A percentile compares a stretch with the other conserved stretches of the same genome.
Conservation (phyloP, 495 filamentous ascomycete genomes). For the Mytilinidion resinicola region DNA sequence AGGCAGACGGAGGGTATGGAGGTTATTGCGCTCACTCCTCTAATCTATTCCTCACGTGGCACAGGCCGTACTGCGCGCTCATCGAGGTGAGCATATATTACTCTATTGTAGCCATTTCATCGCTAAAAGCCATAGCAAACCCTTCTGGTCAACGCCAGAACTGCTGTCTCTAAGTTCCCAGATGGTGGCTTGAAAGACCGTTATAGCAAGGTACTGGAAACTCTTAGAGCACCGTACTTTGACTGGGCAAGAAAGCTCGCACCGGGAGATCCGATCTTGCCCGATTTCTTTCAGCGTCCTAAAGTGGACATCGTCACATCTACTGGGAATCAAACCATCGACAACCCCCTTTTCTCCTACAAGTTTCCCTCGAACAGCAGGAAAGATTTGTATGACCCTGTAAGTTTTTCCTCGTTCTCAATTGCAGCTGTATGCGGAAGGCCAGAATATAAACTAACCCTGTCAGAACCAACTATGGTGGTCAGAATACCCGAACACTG, state of each 20-base stretch:
- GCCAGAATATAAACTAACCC: too few relatives aligned
- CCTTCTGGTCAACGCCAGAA: slow-evolving; percentile 45
- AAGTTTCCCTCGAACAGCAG: slow-evolving; percentile 49
- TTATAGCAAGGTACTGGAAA: slow-evolving; percentile 46
- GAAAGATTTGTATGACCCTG: slow-evolving; percentile 37
- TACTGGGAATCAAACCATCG: slow-evolving; percentile 46
- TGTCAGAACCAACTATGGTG: slow-evolving; percentile 32
- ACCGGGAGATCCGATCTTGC: slow-evolving; percentile 41
- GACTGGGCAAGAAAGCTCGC: slow-evolving; percentile 57
- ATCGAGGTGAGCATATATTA: slow-evolving; percentile 48
- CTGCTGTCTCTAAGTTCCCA: slow-evolving; percentile 50
- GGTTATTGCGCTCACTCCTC: slow-evolving; percentile 64
- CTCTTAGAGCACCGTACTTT: slow-evolving; percentile 63
- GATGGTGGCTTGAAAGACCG: slow-evolving; percentile 37
- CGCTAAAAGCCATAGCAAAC: slow-evolving; percentile 44
- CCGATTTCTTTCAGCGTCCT: slow-evolving; percentile 42
- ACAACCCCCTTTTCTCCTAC: slow-evolving; percentile 59
- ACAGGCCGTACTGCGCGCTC: slow-evolving; percentile 62
- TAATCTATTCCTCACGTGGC: slow-evolving; percentile 64
- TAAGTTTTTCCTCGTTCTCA: slow-evolving; percentile 31
- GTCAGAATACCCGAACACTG: slow-evolving; percentile 9
- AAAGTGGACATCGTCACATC: slow-evolving; percentile 48
- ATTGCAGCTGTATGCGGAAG: not conserved
- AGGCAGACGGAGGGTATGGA: slow-evolving; percentile 39
- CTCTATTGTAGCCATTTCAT: not conserved